A percentile compares a stretch with the other conserved stretches of the same genome.
Conservation (phyloP, 2,329 filamentous ascomycete species). For the Hypoxylon sp. region DNA sequence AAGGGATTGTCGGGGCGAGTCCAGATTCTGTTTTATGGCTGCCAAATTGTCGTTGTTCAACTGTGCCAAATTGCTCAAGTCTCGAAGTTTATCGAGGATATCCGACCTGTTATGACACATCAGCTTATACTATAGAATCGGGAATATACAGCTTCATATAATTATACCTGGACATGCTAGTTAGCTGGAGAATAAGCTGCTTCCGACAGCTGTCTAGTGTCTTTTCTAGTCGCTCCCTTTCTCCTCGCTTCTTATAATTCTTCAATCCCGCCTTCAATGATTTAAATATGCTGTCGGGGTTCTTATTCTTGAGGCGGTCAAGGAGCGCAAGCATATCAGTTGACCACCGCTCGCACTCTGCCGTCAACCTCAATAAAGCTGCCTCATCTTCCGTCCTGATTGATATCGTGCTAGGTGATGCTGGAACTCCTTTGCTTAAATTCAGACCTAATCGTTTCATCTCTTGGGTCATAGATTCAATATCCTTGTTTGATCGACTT, state of each 20-base stretch:
- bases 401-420: not conserved
- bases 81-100: slow-evolving; percentile 5
- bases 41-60: slow-evolving; percentile 14
- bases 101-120: slow-evolving; percentile 16
- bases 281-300: slow-evolving; percentile 7
- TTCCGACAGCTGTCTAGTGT: slow-evolving; percentile 21
- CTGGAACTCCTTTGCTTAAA: not conserved
- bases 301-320: slow-evolving; percentile 16
- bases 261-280: slow-evolving; percentile 14
- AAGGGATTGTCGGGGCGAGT: slow-evolving; percentile 24
- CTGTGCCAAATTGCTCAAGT: slow-evolving; percentile 7
- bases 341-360: slow-evolving; percentile 27
- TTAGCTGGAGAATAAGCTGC: slow-evolving; percentile 29
- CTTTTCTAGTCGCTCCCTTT: slow-evolving; percentile 22
- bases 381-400: slow-evolving; percentile 22
- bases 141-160: not conserved
- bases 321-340: slow-evolving; percentile 32
- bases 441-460: slow-evolving; percentile 26
- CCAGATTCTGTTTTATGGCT: slow-evolving; percentile 4
- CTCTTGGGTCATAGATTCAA: slow-evolving; percentile 24
- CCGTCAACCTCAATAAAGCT: slow-evolving; percentile 21
- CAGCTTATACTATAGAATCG: not conserved
- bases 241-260: slow-evolving; percentile 13
- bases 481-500: slow-evolving; percentile 20
- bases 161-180: slow-evolving; percentile 27